phyloP scores from a whole-genome alignment of 2,329 filamentous ascomycete species.

The Pezicula carpinea region DNA sequence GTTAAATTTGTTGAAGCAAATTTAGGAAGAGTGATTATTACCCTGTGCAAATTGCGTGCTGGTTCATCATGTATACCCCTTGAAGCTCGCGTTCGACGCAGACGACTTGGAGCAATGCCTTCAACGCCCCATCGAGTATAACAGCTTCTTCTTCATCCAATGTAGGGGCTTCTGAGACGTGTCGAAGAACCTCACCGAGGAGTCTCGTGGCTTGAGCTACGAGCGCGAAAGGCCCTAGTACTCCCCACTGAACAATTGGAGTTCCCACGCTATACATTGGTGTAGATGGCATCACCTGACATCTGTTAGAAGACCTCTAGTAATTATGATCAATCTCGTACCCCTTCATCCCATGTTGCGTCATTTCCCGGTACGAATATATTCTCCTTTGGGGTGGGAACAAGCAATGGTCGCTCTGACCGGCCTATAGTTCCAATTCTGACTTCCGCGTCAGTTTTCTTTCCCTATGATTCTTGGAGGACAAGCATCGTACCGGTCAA shows the following conservation, averaged over 20 bases:
- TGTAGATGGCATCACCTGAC: conserved; percentile 4
- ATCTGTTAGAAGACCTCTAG: background rate
- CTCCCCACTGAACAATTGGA: background rate
- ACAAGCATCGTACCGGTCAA: conserved; percentile 31
- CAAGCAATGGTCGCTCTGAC: conserved; percentile 3
- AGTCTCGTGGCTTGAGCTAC: conserved; percentile 33
- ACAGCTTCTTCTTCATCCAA: conserved; percentile 11
- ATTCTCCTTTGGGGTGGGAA: conserved; percentile 7
- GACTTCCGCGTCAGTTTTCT: background rate
- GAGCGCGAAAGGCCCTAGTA: conserved; percentile 43
- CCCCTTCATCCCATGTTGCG: conserved; percentile 29
- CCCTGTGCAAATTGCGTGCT: conserved; percentile 11
- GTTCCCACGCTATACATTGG: conserved; percentile 1
- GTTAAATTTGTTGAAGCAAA: background rate
- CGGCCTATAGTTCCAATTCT: conserved; percentile 14
- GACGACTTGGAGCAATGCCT: conserved; percentile 6
- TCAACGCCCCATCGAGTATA: conserved; percentile 9
- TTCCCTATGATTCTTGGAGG: background rate
- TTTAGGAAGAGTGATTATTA: background rate
- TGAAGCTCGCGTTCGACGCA: conserved; percentile 9
- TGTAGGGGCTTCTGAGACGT: conserved; percentile 8
- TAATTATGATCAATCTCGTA: conserved; percentile 7
- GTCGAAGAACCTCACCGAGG: conserved; percentile 23
- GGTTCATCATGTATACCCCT: conserved; percentile 12
- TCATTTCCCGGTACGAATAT: conserved; percentile 21